phyloP scores from a whole-genome alignment of 73 alveolate species.

The Durusdinium trenchii region DNA sequence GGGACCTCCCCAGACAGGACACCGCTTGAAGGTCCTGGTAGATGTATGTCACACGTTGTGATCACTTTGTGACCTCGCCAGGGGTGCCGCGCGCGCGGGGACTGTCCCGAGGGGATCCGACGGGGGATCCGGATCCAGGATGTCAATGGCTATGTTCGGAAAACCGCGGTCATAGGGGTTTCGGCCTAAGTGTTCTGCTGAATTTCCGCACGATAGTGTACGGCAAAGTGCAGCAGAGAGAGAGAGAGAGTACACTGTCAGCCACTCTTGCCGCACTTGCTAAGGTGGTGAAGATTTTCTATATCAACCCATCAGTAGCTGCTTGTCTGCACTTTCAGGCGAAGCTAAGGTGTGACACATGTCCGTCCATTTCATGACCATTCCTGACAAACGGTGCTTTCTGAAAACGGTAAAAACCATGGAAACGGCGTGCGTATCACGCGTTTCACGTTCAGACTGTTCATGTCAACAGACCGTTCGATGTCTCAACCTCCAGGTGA shows the following conservation, averaged over 20 bases:
- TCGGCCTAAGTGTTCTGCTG: neutral
- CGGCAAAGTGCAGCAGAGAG: neutral
- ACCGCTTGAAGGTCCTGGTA: too few species aligned
- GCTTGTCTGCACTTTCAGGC: neutral
- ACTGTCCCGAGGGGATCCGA: too few species aligned
- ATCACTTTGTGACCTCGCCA: too few species aligned
- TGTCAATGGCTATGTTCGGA: constrained; percentile 99
- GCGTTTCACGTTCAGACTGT: neutral
- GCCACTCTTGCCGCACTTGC: neutral
- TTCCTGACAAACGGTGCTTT: too few species aligned
- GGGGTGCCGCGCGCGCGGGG: too few species aligned
- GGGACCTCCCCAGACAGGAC: too few species aligned
- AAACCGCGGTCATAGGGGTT: constrained; percentile 99
- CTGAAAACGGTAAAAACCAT: too few species aligned
- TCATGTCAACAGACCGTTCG: constrained; percentile 96
- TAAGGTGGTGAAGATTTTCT: constrained; percentile 97
- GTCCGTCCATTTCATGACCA: neutral
- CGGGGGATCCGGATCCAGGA: constrained; percentile 95
- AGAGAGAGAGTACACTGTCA: neutral
- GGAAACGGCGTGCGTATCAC: too few species aligned
- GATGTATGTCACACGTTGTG: too few species aligned
- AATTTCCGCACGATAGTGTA: neutral
- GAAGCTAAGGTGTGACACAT: neutral
- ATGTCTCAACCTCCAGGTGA: constrained; percentile 96
- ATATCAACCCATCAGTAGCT: constrained; percentile 95